Percentiles rank a stretch among this genome's conserved stretches.
Evolutionary conservation across 2,329 filamentous ascomycete species (phyloP).

Genomic region (Nothophaeocryptopus gaeumannii): DNA sequence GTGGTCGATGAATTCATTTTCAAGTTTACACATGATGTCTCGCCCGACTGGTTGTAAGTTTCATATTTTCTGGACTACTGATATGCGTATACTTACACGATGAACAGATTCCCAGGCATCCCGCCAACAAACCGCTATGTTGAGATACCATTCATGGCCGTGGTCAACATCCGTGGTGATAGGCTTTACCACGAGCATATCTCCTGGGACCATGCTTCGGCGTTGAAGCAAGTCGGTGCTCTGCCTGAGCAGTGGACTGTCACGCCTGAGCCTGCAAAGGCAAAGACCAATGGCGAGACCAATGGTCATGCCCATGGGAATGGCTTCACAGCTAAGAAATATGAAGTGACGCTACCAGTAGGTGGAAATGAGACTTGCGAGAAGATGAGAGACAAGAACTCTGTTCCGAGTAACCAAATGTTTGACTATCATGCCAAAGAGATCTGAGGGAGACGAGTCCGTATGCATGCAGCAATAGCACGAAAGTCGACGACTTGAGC

Average conservation of each 20-base stretch:
- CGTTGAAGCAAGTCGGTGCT: slow-evolving; percentile 60
- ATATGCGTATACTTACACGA: neutral
- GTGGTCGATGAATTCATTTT: slow-evolving; percentile 70
- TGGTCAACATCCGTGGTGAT: slow-evolving; percentile 68
- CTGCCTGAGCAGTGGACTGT: slow-evolving; percentile 65
- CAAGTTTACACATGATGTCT: slow-evolving; percentile 60
- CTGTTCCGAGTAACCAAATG: slow-evolving; percentile 57
- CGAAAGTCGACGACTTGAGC: no score
- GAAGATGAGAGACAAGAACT: slow-evolving; percentile 53
- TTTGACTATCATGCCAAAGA: slow-evolving; percentile 34
- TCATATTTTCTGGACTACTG: neutral
- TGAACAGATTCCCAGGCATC: slow-evolving; percentile 54
- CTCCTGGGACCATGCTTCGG: slow-evolving; percentile 65
- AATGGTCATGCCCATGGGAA: slow-evolving; percentile 13
- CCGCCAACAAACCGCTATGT: slow-evolving; percentile 56
- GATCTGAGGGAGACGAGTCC: slow-evolving; percentile 2
- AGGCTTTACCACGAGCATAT: slow-evolving; percentile 70
- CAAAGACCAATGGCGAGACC: slow-evolving; percentile 1
- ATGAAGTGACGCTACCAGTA: slow-evolving; percentile 62
- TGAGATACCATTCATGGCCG: slow-evolving; percentile 61
- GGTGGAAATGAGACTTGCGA: slow-evolving; percentile 54
- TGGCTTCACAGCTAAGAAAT: slow-evolving; percentile 39
- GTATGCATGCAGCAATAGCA: neutral
- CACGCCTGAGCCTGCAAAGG: slow-evolving; percentile 43
- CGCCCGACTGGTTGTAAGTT: slow-evolving; percentile 68